These are phyloP conservation scores for Vitis riparia DNA, from an alignment of 164 flowering plant species.

Conservation along the genomic window DNA sequence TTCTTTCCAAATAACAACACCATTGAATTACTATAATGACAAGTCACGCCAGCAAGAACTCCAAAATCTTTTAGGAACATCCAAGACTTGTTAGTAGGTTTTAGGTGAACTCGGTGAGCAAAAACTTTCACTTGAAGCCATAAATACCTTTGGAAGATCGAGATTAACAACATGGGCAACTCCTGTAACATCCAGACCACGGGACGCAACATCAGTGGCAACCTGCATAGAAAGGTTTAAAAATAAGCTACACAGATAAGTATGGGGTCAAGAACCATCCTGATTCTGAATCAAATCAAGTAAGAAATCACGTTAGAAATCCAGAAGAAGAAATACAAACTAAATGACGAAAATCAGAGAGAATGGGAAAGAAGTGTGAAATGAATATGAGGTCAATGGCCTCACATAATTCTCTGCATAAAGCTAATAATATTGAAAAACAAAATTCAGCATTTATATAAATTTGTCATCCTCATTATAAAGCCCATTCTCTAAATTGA, in stretches of 20 bases:
- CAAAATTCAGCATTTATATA: not conserved
- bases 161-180: constrained; percentile 71
- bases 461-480: too few relatives aligned
- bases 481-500: not conserved
- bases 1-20: not conserved
- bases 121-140: constrained; percentile 10
- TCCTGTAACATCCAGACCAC: constrained; percentile 72
- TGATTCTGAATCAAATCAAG: not conserved
- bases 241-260: not conserved
- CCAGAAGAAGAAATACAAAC: not conserved
- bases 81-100: not conserved
- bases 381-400: not conserved
- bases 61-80: constrained; percentile 1
- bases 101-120: constrained; percentile 1
- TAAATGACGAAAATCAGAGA: not conserved
- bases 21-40: not conserved
- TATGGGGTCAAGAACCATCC: not conserved
- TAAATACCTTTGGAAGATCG: constrained; percentile 71
- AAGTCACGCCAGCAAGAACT: not conserved
- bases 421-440: too few relatives aligned
- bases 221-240: constrained; percentile 36
- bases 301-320: not conserved
- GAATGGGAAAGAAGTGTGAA: not conserved
- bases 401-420: too few relatives aligned
- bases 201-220: constrained; percentile 80